Base-by-base conservation (phyloP, 192 early-diverging fungal genomes). In the Coemansia sp. region DNA sequence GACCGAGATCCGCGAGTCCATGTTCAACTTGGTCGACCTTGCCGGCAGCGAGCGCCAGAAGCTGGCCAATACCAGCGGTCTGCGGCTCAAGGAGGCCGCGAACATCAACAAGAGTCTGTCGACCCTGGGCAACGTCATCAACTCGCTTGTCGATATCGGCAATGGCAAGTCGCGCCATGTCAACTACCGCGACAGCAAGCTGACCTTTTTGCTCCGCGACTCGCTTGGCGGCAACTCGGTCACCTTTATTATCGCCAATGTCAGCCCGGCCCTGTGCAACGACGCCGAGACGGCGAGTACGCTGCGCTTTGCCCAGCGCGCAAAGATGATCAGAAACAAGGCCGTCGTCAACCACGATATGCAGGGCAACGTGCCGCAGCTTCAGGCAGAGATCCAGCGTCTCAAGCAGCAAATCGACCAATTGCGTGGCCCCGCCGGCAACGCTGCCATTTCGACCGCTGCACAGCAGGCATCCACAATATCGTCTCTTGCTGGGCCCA, bases 21-120 rank as follows among this genome's bases (percentile, higher is more conserved):
- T 85, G 53, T 89, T 94, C 69, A 90, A 85, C 50, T 71, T 90
- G 56, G 90, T 91, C n/a, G 91, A 93, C 62, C 68, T 93, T 13
- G 91, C 91, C 25, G 88, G 90, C 55, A 87, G 85, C 23, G 88
- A 89, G 68, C 84, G 88, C 30, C 87, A 88, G 52, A 86, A 87
- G 55, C 72, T 74, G 27, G 83, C 88, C 13, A 84, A 82, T 23
- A 85, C 88, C 0, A 86, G 83, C 46, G 86, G 86, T 0, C 49
- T 81, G 59, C 82, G 90, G 2, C 64, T 94, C 29, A 87, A 88
- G 54, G 92, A 94, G 55, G 92, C 91, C 4, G 83, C 86, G 20
- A 87, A 88, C 62, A 94, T 94, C 72, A 94, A 94, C 76, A 89
- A 86, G 72, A 88, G 86, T 20, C 68, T 94, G 48, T 85, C 86